Base-by-base conservation (phyloP, 179 eudicot genomes). In the Spinacia oleracea region DNA sequence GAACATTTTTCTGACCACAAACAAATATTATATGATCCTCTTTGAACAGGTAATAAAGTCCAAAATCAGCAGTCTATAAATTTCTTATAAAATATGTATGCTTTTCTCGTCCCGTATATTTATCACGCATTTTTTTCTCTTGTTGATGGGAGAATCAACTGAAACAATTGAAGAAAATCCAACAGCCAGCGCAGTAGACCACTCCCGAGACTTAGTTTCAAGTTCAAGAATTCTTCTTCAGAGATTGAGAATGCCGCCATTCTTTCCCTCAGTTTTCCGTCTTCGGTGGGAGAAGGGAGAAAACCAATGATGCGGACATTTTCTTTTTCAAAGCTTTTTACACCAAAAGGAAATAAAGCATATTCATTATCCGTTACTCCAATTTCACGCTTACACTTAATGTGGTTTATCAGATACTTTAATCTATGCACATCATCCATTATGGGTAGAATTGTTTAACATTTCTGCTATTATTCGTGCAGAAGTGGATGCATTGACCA, bases 401-500 rank as follows among this genome's bases (percentile, higher is more conserved):
- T n/a, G n/a, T n/a, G n/a, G 38, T 50, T 46, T 31, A 69, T 38
- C 77, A 42, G 11, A 60, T 25, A 53, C 62, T 55, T 11, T 53
- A 32, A 42, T 51, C 3, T 64, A 35, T 40, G 53, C 42, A 64
- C 2, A 53, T 38, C 72, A 25, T 40, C 69, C 72, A 29, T 42
- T 65, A 9, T 32, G 23, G 45, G 6, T 51, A 34, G 68, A 50
- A 42, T 78, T n/a, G n/a, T n/a, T n/a, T n/a, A 38, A 34, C 23
- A 64, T 59, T 79, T 67, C 16, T 59, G 74, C 46, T 40, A 81
- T 34, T 84, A 20, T 29, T 83, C 56, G 45, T 85, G 89, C 97
- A 96, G 99, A 94, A 83, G 80, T 96, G 75, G 99, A 96, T 92
- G 97, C 88, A 76, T 89, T 96, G 79, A 84, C 87, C 77, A 94